Percentiles rank a stretch among this genome's conserved stretches.
phyloP scores from a whole-genome alignment of 441 rosid species.

The Adansonia rubrostipa region DNA sequence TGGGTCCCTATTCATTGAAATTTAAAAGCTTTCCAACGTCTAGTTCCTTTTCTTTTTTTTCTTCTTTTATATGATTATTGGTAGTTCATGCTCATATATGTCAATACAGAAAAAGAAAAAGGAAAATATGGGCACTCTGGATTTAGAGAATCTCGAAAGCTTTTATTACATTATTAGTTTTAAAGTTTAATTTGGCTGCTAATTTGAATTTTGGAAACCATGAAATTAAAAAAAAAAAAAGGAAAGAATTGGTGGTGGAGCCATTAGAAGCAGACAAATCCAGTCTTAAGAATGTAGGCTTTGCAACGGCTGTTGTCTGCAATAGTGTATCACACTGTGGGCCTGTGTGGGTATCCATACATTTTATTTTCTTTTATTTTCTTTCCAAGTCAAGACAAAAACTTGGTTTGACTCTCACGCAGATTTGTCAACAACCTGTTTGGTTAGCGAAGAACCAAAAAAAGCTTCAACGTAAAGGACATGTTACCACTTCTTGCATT shows the following conservation, averaged over 20 bases:
- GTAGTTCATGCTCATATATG: neutral
- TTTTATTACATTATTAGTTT: slow-evolving; percentile 1
- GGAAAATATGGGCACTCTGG: neutral
- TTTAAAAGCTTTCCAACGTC: slow-evolving; percentile 38
- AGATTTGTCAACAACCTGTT: neutral
- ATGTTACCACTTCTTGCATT: too few relatives aligned
- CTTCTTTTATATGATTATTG: neutral
- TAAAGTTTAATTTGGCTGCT: neutral
- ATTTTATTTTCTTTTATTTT: neutral
- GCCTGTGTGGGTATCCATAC: neutral
- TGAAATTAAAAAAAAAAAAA: neutral
- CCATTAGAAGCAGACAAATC: neutral
- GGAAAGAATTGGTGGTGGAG: neutral
- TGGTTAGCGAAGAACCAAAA: neutral
- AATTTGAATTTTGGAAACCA: slow-evolving; percentile 31
- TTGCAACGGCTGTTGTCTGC: slow-evolving; percentile 43
- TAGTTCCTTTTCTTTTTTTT: slow-evolving; percentile 16
- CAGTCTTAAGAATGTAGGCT: slow-evolving; percentile 7
- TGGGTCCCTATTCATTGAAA: slow-evolving; percentile 27
- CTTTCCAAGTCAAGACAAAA: neutral
- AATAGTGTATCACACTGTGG: neutral
- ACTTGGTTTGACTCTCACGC: neutral
- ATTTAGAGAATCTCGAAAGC: neutral
- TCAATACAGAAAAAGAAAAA: neutral
- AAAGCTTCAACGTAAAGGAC: too few relatives aligned